Percentiles rank a stretch among this genome's conserved stretches.
Evolutionary conservation across 768 basidiomycete species (phyloP).

Genomic region (Lentinula sp.): DNA sequence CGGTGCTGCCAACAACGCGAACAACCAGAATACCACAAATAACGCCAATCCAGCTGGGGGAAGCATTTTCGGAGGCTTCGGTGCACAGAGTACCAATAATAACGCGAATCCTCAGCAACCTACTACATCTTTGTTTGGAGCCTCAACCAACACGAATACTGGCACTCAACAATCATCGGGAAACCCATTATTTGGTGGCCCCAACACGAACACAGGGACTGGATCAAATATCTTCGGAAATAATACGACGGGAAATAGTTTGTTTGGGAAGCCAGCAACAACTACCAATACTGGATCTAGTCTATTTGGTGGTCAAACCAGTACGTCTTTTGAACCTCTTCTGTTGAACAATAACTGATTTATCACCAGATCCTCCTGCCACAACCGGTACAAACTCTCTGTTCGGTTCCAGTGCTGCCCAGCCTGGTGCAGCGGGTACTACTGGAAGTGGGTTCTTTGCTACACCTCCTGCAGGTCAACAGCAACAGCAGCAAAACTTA

Average conservation of each 20-base stretch:
- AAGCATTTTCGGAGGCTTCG: not conserved
- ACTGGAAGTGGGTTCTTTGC: constrained; percentile 12
- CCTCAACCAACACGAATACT: not conserved
- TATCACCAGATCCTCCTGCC: constrained; percentile 17
- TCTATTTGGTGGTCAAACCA: constrained; percentile 23
- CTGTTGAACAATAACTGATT: constrained; percentile 11
- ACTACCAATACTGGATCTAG: constrained; percentile 15
- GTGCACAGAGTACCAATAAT: not conserved
- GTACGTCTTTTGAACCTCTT: not conserved
- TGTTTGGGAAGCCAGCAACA: constrained; percentile 21
- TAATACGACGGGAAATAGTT: constrained; percentile 12
- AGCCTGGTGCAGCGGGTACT: constrained; percentile 6
- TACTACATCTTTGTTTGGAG: constrained; percentile 9
- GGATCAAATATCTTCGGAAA: constrained; percentile 10
- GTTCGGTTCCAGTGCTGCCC: constrained; percentile 14
- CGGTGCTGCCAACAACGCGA: not conserved
- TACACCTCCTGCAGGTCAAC: constrained; percentile 7
- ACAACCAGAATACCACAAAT: not conserved
- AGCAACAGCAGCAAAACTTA: constrained; percentile 11
- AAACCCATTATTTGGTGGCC: not conserved
- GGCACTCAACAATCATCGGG: not conserved
- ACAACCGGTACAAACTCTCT: constrained; percentile 14
- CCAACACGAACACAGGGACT: constrained; percentile 5
- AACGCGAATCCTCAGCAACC: constrained; percentile 4
- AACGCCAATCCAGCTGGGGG: constrained; percentile 1